phyloP scores from a whole-genome alignment of 169 alveolate genomes.

The Babesia ovis region DNA sequence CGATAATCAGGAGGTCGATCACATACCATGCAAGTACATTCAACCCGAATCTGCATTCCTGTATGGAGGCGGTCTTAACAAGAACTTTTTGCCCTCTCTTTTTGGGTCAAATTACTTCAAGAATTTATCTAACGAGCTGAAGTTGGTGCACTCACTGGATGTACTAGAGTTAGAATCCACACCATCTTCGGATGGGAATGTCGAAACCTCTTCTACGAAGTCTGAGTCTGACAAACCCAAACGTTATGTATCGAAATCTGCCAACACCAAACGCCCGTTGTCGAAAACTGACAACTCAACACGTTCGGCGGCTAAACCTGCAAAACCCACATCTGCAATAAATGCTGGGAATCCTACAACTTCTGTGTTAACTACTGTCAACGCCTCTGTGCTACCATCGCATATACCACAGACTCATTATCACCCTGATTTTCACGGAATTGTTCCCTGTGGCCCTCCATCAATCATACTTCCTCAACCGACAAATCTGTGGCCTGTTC shows the following conservation, averaged over 20 bases:
- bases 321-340: too few species aligned
- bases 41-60: slow-evolving; percentile 52
- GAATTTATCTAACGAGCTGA: slow-evolving; percentile 20
- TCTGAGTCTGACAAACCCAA: neutral
- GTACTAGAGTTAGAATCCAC: neutral
- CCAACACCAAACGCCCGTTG: neutral
- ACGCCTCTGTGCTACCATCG: too few species aligned
- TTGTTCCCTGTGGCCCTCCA: too few species aligned
- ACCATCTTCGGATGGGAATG: neutral
- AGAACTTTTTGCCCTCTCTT: slow-evolving; percentile 1
- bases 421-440: too few species aligned
- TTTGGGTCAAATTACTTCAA: slow-evolving; percentile 11
- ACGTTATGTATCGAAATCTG: neutral
- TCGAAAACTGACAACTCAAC: too few species aligned
- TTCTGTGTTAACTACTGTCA: too few species aligned
- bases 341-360: too few species aligned
- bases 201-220: too few species aligned
- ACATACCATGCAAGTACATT: slow-evolving; percentile 50
- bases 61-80: slow-evolving; percentile 58
- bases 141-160: neutral
- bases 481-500: too few species aligned
- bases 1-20: slow-evolving; percentile 64
- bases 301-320: too few species aligned
- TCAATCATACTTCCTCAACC: too few species aligned
- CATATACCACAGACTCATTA: too few species aligned